phyloP scores from a whole-genome alignment of 768 basidiomycete genomes.

The Pulveroboletus ravenelii region DNA sequence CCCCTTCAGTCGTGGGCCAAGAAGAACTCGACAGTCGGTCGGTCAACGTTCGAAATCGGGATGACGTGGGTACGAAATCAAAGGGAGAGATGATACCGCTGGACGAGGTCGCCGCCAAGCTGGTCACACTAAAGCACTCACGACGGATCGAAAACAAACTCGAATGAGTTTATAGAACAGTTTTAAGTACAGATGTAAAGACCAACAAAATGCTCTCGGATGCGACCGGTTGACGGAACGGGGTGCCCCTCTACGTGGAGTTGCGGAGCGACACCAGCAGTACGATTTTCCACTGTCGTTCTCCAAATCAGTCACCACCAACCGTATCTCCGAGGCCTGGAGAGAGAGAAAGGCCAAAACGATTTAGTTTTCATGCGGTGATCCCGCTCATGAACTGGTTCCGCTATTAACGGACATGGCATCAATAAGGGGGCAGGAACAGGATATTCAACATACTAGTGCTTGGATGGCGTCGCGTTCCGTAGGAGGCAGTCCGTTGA shows the following conservation, averaged over 20 bases:
- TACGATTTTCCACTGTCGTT: not conserved
- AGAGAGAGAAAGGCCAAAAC: not conserved
- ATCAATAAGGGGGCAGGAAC: not conserved
- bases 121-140: slow-evolving; percentile 65
- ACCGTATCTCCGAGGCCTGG: not conserved
- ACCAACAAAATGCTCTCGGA: not conserved
- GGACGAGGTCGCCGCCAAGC: slow-evolving; percentile 63
- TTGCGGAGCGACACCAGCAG: not conserved
- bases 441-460: slow-evolving; percentile 44
- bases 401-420: slow-evolving; percentile 18
- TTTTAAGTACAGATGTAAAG: slow-evolving; percentile 1
- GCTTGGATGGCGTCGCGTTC: slow-evolving; percentile 79
- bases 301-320: not conserved
- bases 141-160: slow-evolving; percentile 53
- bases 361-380: slow-evolving; percentile 11
- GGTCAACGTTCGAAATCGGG: slow-evolving; percentile 94
- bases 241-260: not conserved
- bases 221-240: not conserved
- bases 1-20: slow-evolving; percentile 79
- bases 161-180: slow-evolving; percentile 18
- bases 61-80: slow-evolving; percentile 84
- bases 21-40: slow-evolving; percentile 82
- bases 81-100: slow-evolving; percentile 72
- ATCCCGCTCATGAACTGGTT: slow-evolving; percentile 35
- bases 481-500: slow-evolving; percentile 70